phyloP scores from a whole-genome alignment of 139 green algal species.

The Ettlia oleoabundans region DNA sequence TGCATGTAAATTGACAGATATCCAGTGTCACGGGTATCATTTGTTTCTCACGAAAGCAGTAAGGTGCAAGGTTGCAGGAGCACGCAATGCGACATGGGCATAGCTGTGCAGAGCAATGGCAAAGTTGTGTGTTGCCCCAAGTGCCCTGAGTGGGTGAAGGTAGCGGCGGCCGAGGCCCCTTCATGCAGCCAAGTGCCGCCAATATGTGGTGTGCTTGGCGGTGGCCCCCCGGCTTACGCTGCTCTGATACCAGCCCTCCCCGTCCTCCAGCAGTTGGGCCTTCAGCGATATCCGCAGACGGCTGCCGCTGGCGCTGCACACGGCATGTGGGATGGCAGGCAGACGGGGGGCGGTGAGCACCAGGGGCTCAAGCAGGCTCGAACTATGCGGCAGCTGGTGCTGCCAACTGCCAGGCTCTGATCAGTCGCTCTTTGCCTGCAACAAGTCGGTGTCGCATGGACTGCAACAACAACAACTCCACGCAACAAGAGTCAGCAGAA shows the following conservation, averaged over 20 bases:
- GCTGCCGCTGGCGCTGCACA: neutral
- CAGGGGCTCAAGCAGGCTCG: neutral
- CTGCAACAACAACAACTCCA: neutral
- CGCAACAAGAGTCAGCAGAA: neutral
- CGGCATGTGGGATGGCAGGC: neutral
- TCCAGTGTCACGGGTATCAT: no score
- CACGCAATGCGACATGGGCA: no score
- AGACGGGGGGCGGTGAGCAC: neutral
- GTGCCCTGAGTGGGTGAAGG: no score
- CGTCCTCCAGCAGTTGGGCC: constrained; percentile 5
- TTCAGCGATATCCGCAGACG: constrained; percentile 6
- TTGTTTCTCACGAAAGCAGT: no score
- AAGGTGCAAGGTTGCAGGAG: no score
- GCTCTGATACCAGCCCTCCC: neutral
- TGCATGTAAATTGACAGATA: no score
- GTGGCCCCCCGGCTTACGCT: neutral
- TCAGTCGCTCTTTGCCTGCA: no score
- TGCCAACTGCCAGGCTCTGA: neutral
- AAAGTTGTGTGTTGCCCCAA: no score
- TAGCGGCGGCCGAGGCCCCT: no score
- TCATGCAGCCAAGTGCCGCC: no score
- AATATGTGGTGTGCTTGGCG: constrained; percentile 12
- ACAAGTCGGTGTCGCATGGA: neutral
- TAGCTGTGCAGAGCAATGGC: no score
- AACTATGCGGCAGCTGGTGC: neutral